Conservation (phyloP, 306 rosid genomes). For the Ochetophila trinervis region DNA sequence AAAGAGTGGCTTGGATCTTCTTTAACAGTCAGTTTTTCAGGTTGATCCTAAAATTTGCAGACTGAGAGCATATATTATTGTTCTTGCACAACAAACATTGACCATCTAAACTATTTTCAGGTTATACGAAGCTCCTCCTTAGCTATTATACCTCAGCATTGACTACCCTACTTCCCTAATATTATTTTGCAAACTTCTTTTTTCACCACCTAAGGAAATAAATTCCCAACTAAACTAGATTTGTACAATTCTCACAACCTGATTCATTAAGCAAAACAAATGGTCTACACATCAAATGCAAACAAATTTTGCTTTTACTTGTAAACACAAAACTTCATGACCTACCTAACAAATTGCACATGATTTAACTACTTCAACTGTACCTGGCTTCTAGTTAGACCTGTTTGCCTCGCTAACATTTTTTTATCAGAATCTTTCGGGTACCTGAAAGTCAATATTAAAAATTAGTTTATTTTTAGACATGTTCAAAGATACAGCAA, state of each 20-base stretch:
- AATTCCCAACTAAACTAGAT: not conserved
- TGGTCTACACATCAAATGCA: not conserved
- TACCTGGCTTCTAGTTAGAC: constrained; percentile 88
- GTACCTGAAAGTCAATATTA: constrained; percentile 41
- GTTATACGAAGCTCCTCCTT: no score
- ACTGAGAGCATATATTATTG: no score
- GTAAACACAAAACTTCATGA: not conserved
- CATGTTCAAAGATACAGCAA: not conserved
- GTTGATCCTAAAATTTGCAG: no score
- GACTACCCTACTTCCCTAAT: no score
- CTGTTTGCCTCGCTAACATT: constrained; percentile 85
- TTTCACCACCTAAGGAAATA: not conserved
- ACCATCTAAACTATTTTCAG: no score
- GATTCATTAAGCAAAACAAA: constrained; percentile 3
- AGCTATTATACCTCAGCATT: no score
- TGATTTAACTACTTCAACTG: constrained; percentile 1
- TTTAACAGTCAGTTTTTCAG: no score
- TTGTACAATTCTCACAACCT: not conserved
- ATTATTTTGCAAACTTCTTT: not conserved
- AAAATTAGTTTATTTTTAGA: constrained; percentile 9
- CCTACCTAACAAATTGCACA: constrained; percentile 5
- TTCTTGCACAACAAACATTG: no score
- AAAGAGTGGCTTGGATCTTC: no score
- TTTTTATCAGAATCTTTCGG: constrained; percentile 89
- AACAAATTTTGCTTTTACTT: not conserved